These are phyloP conservation scores for Dalbergia cultrata DNA, from an alignment of 306 rosid genomes.

Conservation along the genomic window DNA sequence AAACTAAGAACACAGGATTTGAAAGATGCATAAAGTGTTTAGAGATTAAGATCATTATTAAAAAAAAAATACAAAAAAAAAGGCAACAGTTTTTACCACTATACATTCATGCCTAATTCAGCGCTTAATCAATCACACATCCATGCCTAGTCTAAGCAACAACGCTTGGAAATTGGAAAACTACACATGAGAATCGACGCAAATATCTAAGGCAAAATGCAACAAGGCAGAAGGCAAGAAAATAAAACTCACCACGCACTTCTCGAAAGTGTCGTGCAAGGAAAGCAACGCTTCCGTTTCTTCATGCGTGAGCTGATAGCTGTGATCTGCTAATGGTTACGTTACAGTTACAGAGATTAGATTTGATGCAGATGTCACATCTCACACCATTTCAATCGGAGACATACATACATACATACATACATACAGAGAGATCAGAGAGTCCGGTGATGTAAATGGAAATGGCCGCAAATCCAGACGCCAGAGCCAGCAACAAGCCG, in stretches of 20 bases:
- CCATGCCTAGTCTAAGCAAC: neutral
- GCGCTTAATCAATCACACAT: neutral
- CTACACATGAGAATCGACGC: neutral
- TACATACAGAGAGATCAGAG: conserved; percentile 63
- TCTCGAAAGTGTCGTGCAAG: conserved; percentile 72
- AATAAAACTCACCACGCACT: conserved; percentile 83
- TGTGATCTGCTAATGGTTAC: conserved; percentile 53
- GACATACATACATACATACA: conserved; percentile 42
- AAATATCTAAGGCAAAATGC: neutral
- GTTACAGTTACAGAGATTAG: conserved; percentile 27
- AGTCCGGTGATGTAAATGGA: conserved; percentile 54
- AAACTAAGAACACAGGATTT: neutral
- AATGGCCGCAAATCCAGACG: conserved; percentile 64
- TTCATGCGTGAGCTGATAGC: conserved; percentile 61
- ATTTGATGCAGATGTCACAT: neutral
- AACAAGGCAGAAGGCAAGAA: conserved; percentile 23
- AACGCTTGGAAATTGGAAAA: neutral
- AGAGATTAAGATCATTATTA: neutral
- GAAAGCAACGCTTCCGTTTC: conserved; percentile 76
- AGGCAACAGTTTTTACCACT: neutral
- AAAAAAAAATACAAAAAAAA: conserved; percentile 27
- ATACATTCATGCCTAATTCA: neutral
- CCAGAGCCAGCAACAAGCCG: conserved; percentile 54
- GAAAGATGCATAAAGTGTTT: neutral
- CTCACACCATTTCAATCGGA: neutral